A percentile compares a stretch with the other conserved stretches of the same genome.
These are phyloP conservation scores for Pezicula carpinea DNA, from an alignment of 2,329 filamentous ascomycete genomes.

Conservation along the genomic window DNA sequence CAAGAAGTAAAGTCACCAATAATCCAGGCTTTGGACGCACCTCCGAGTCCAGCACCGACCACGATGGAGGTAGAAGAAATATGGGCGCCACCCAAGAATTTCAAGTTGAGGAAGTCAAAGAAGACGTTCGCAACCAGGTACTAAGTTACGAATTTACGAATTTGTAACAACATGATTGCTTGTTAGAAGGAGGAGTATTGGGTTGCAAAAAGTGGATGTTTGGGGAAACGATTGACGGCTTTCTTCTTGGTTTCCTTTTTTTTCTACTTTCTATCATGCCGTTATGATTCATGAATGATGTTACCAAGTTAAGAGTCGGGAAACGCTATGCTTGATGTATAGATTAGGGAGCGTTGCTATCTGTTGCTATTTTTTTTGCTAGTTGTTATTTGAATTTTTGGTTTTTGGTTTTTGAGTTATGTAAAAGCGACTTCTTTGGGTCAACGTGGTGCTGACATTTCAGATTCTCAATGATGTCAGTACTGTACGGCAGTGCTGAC, in stretches of 20 bases:
- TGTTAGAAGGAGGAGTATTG: neutral
- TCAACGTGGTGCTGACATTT: too few species aligned
- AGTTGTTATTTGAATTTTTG: neutral
- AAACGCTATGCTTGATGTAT: neutral
- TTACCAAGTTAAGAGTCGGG: neutral
- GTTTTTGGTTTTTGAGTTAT: neutral
- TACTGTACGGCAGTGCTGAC: too few species aligned
- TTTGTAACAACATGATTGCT: neutral
- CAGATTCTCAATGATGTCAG: too few species aligned
- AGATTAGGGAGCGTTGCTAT: neutral
- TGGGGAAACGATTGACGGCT: neutral
- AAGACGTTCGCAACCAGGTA: slow-evolving; percentile 12
- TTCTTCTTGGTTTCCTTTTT: neutral
- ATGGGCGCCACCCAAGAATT: slow-evolving; percentile 5
- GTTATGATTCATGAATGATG: neutral
- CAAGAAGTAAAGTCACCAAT: slow-evolving; percentile 1
- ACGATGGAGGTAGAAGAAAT: slow-evolving; percentile 4
- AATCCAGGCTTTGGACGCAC: neutral
- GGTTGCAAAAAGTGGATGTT: neutral
- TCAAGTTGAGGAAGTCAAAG: slow-evolving; percentile 14
- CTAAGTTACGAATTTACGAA: slow-evolving; percentile 3
- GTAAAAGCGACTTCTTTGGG: neutral
- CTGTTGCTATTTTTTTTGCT: neutral
- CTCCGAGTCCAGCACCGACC: neutral
- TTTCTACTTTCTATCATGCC: neutral